Evolutionary conservation across 1,284 basidiomycete genomes (phyloP).

Genomic region (Pterulicium gracile): DNA sequence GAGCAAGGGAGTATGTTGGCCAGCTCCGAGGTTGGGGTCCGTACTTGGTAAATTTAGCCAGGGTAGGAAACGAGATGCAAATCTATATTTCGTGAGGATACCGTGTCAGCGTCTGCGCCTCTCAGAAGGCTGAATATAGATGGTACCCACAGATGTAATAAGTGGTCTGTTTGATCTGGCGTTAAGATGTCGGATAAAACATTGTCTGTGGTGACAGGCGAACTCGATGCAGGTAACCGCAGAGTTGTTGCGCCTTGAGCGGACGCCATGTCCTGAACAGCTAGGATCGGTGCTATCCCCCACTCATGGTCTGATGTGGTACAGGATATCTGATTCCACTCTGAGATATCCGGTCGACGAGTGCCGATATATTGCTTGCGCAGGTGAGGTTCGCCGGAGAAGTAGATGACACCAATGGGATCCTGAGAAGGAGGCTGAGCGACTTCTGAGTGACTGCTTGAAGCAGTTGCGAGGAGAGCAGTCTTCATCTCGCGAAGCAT

Average conservation of each 20-base stretch:
- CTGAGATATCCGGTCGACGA: not conserved
- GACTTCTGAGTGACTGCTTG: not conserved
- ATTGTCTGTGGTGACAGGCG: not conserved
- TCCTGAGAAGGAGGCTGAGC: not conserved
- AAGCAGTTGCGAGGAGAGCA: not conserved
- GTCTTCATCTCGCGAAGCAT: not conserved
- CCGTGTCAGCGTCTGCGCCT: too few relatives aligned
- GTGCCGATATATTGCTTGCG: not conserved
- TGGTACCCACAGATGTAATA: not conserved
- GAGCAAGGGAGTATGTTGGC: not conserved
- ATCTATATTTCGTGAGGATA: not conserved
- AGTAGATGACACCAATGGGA: not conserved
- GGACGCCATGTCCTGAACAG: not conserved
- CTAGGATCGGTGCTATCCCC: not conserved
- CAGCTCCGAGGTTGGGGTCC: not conserved
- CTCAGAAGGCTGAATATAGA: too few relatives aligned
- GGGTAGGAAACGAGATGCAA: not conserved
- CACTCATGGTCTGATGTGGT: not conserved
- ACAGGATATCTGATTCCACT: not conserved
- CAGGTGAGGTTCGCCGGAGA: not conserved
- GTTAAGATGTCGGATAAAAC: not conserved
- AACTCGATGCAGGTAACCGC: not conserved
- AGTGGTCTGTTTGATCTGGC: not conserved
- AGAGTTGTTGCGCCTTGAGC: not conserved
- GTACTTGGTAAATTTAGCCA: not conserved